A percentile compares a stretch with the other conserved stretches of the same genome.
These are phyloP conservation scores for Hibiscus tridactylites DNA, from an alignment of 345 rosid species.

Conservation along the genomic window DNA sequence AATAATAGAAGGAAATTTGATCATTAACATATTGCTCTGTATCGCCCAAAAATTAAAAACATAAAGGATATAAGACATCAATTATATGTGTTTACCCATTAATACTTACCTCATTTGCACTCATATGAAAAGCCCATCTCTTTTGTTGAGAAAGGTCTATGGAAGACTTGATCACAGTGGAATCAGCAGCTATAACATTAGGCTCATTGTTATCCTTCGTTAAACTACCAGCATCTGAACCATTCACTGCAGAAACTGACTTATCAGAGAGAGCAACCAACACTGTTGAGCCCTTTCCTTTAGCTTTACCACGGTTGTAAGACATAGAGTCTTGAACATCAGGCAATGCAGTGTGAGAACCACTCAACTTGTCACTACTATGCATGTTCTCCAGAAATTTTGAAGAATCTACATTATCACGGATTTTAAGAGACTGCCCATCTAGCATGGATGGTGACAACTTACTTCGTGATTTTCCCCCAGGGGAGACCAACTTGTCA, in stretches of 20 bases:
- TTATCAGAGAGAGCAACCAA: constrained; percentile 21
- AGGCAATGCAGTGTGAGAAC: constrained; percentile 10
- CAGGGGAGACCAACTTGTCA: constrained; percentile 48
- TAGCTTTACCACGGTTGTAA: constrained; percentile 34
- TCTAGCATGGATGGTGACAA: constrained; percentile 66
- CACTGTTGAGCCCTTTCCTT: constrained; percentile 29
- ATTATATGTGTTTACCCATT: background rate
- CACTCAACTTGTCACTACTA: constrained; percentile 27
- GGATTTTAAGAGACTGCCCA: constrained; percentile 75
- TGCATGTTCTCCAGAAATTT: constrained; percentile 32
- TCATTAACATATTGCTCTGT: background rate
- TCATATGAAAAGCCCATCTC: constrained; percentile 63
- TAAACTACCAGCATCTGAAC: constrained; percentile 17
- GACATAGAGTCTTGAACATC: constrained; percentile 22
- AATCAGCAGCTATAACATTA: constrained; percentile 22
- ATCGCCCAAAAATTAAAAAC: background rate
- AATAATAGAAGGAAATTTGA: background rate
- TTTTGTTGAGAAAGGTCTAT: constrained; percentile 25
- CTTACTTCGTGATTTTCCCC: constrained; percentile 66
- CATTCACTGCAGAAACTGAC: constrained; percentile 24
- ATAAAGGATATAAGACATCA: background rate
- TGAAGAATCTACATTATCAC: constrained; percentile 54
- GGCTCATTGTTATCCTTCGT: constrained; percentile 22
- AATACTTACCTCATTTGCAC: constrained; percentile 64
- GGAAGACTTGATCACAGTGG: constrained; percentile 24